These are phyloP conservation scores for Leccinum pellstonianum DNA, from an alignment of 768 basidiomycete genomes.

Conservation along the genomic window DNA sequence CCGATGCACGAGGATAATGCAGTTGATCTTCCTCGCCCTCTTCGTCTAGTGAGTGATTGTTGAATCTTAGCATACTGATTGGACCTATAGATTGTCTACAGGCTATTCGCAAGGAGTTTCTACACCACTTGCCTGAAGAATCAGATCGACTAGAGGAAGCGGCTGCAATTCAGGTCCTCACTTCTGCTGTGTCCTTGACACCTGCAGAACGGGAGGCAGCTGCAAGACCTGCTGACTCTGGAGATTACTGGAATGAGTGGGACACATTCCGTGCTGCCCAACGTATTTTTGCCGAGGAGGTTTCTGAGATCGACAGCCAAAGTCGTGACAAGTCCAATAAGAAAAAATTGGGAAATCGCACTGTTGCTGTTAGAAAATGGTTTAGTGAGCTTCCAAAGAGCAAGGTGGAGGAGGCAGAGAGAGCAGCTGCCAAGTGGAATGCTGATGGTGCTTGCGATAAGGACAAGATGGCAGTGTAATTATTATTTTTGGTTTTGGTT, in stretches of 20 bases:
- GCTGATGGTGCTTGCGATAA: not conserved
- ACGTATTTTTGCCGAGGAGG: not conserved
- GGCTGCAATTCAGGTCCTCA: not conserved
- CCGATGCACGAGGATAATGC: not conserved
- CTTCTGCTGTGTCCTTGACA: not conserved
- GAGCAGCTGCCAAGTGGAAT: not conserved
- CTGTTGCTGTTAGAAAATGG: not conserved
- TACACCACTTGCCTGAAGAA: not conserved
- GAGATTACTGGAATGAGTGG: conserved; percentile 1
- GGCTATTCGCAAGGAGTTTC: not conserved
- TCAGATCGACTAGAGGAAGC: not conserved
- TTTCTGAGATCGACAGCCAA: not conserved
- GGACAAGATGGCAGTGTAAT: not conserved
- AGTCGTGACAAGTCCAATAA: not conserved
- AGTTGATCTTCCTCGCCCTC: not conserved
- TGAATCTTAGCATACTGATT: too few relatives aligned
- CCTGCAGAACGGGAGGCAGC: not conserved
- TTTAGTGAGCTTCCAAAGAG: not conserved
- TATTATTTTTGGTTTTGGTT: not conserved
- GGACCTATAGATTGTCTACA: not conserved
- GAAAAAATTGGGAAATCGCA: not conserved
- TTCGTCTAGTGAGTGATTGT: not conserved
- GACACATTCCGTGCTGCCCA: not conserved
- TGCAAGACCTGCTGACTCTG: not conserved
- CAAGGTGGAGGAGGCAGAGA: not conserved